Percentiles rank a stretch among this genome's conserved stretches.
Conservation (phyloP, 257 asterid species). For the Solanum virginianum region DNA sequence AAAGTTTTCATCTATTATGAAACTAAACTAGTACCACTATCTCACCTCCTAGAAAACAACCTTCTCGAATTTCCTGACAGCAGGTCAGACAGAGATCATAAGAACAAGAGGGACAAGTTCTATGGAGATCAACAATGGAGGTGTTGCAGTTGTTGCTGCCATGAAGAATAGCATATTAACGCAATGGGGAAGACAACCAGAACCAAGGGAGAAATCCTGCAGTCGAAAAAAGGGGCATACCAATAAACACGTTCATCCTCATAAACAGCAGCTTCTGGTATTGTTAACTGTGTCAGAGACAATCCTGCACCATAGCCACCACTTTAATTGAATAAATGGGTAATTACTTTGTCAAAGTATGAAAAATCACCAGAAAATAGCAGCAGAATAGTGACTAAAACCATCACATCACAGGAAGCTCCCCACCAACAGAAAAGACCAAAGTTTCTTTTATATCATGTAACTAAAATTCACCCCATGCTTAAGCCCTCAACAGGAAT, state of each 20-base stretch:
- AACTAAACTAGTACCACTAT: constrained; percentile 9
- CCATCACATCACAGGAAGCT: background rate
- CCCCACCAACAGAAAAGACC: background rate
- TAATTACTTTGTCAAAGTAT: background rate
- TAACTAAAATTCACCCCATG: background rate
- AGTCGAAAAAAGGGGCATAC: constrained; percentile 11
- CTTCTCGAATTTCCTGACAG: constrained; percentile 47
- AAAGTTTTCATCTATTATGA: background rate
- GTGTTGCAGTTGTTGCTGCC: constrained; percentile 53
- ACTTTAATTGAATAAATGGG: background rate
- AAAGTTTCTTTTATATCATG: background rate
- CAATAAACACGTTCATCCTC: constrained; percentile 41
- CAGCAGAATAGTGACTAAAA: background rate
- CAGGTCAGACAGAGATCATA: constrained; percentile 60
- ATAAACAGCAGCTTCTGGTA: constrained; percentile 13
- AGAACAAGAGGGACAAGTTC: constrained; percentile 47
- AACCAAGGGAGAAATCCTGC: background rate
- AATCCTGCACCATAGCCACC: constrained; percentile 23
- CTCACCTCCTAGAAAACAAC: constrained; percentile 22
- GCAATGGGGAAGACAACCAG: background rate
- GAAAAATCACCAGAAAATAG: background rate
- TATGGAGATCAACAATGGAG: constrained; percentile 48
- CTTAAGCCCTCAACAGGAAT: background rate
- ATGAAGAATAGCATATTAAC: background rate
- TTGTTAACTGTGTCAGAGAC: constrained; percentile 8